phyloP scores from a whole-genome alignment of 305 asterid genomes.

The Solanum hybrid region DNA sequence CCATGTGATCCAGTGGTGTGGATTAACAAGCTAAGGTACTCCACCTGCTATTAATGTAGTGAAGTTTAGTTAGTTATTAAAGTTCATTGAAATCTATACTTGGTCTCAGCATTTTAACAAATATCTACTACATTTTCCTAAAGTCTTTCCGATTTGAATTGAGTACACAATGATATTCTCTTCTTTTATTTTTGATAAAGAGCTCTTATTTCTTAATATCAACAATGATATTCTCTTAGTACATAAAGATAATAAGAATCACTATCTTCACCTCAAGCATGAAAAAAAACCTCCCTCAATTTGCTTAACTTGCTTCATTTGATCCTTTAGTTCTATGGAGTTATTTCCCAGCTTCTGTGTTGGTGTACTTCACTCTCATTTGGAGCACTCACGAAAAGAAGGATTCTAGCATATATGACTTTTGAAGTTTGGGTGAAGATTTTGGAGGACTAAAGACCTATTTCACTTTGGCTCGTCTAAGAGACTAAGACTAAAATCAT shows the following conservation, averaged over 20 bases:
- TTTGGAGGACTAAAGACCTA: background rate
- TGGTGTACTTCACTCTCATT: background rate
- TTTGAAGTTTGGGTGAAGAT: background rate
- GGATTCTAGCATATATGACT: background rate
- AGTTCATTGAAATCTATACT: slow-evolving; percentile 1
- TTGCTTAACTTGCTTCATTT: background rate
- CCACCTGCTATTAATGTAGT: slow-evolving; percentile 1
- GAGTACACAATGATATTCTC: background rate
- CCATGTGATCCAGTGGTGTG: slow-evolving; percentile 96
- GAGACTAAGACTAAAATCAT: background rate
- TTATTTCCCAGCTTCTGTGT: background rate
- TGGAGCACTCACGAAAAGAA: background rate
- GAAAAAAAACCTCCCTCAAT: background rate
- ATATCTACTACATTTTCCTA: background rate
- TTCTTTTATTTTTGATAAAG: background rate
- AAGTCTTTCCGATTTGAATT: background rate
- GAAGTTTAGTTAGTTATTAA: background rate
- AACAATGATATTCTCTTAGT: background rate
- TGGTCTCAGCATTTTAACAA: background rate
- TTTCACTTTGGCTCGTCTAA: background rate
- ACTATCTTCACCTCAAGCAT: background rate
- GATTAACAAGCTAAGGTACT: slow-evolving; percentile 88
- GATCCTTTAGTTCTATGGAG: background rate
- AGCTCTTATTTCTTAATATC: background rate
- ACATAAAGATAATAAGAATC: background rate